Base-by-base conservation (phyloP, 257 asterid genomes). In the Scutellaria baicalensis region DNA sequence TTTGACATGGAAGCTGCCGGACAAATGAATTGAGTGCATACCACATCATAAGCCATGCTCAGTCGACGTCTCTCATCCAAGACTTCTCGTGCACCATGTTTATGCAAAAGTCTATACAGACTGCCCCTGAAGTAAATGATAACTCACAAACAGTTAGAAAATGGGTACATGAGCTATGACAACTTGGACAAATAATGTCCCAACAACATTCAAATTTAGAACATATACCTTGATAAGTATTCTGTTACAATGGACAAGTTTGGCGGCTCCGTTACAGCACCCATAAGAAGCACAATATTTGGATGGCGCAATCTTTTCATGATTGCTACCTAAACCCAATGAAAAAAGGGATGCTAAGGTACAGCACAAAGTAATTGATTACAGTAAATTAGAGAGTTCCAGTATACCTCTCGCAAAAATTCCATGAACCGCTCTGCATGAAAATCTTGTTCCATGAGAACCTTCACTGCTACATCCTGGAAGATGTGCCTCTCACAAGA, bases 241-340 rank as follows among this genome's bases (percentile, higher is more conserved):
- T 92, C 97, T 4, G 97, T 92, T 33, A 92, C 95, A 65, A 92
- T 92, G 69, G 97, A 92, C 85, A 89, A 84, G 82, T 89, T 83
- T 54, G 96, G 96, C 3, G 88, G 95, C 77, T 85, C 88, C 6
- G 87, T 89, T 52, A 92, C 97, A 70, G 96, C 97, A 71, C 97
- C 97, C 97, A 92, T 92, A 66, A 89, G 85, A 76, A 92, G 95
- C 66, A 92, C 97, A 57, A 92, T 87, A 82, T 92, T 92, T 70
- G 97, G 97, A 83, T 92, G 97, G 55, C 96, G 93, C 78, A 92
- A 74, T 55, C 95, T 82, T 81, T 89, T 89, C 97, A 92, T 92
- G 63, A 92, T 92, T 52, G 90, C 90, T 81, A 92, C 97, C 97
- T 91, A 76, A 23, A 71, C 60, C 52, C 75, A 63, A 66, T 64